phyloP scores from a whole-genome alignment of 2,329 filamentous ascomycete species.

The Diaporthe sp. region DNA sequence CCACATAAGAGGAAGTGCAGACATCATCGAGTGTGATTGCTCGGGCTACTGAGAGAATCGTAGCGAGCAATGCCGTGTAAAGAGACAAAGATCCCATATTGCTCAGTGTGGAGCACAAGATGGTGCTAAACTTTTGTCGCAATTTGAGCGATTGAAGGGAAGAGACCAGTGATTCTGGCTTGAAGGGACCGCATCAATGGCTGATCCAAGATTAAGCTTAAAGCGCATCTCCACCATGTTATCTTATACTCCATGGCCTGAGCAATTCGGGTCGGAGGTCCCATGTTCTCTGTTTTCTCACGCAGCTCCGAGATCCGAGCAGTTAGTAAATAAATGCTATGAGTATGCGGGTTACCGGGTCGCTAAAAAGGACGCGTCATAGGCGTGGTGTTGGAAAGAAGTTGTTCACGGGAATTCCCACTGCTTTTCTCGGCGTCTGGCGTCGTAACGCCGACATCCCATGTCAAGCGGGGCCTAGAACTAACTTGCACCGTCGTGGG shows the following conservation, averaged over 20 bases:
- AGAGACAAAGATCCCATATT: constrained; percentile 40
- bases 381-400: neutral
- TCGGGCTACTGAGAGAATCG: constrained; percentile 29
- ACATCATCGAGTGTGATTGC: constrained; percentile 52
- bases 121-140: no score
- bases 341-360: neutral
- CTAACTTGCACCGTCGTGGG: constrained; percentile 7
- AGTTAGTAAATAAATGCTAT: neutral
- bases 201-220: neutral
- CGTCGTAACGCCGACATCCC: constrained; percentile 4
- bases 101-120: neutral
- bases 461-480: neutral
- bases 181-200: neutral
- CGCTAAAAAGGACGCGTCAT: neutral
- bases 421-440: neutral
- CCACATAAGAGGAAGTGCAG: constrained; percentile 57
- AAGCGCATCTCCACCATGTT: no score
- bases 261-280: neutral
- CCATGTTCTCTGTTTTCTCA: neutral
- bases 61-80: constrained; percentile 39
- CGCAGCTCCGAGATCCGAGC: constrained; percentile 1
- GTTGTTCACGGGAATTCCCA: no score
- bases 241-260: neutral
- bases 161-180: neutral
- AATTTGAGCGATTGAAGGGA: neutral